Base-by-base conservation (phyloP, 768 basidiomycete genomes). In the Tulasnella sp. region DNA sequence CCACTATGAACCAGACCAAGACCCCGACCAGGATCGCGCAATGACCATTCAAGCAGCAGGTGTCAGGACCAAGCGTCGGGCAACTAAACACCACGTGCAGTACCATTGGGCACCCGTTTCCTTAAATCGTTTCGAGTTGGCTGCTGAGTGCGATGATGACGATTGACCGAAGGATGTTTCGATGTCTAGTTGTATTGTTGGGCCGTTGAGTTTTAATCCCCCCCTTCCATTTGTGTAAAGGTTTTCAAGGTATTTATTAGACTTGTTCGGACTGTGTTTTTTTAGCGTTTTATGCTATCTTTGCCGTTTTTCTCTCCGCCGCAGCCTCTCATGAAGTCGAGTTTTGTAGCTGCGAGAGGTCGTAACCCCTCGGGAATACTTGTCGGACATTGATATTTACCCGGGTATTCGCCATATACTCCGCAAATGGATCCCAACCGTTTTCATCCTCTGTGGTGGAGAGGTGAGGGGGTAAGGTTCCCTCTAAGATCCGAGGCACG, bases 331-430 rank as follows among this genome's bases (percentile, higher is more conserved):
- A 49, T 49, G 45, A 49, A 22, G 19, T 49, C 17, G 45, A 49
- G 19, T 22, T 22, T 39, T 38, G 68, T 34, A 38, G 68, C 22
- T 70, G 68, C 29, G 36, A 42, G 68, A 74, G 64, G 73, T 34
- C n/a, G 52, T 68, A 78, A 14, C 78, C 78, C 39, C 34, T 58
- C 31, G 78, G 78, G 54, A 78, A 78, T 6, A 78, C 78, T 69
- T 97, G 95, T 74, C 97, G 86, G 9, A 94, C 93, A 79, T 98
- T 98, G 75, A 98, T 86, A 81, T 98, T 98, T 80, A 99, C 92
- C 76, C 97, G 86, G 1, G 91, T 87, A 3, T 86, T 86, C 67
- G 80, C 83, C 82, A 95, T 83, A 82, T 93, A 95, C 37, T 86
- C 85, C 76, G 84, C 87, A 38, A 79, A 93, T 7, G 86, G 85